Percentiles rank a stretch among this genome's conserved stretches.
These are phyloP conservation scores for Penicillium arizonense DNA, from an alignment of 495 filamentous ascomycete genomes.

Conservation along the genomic window DNA sequence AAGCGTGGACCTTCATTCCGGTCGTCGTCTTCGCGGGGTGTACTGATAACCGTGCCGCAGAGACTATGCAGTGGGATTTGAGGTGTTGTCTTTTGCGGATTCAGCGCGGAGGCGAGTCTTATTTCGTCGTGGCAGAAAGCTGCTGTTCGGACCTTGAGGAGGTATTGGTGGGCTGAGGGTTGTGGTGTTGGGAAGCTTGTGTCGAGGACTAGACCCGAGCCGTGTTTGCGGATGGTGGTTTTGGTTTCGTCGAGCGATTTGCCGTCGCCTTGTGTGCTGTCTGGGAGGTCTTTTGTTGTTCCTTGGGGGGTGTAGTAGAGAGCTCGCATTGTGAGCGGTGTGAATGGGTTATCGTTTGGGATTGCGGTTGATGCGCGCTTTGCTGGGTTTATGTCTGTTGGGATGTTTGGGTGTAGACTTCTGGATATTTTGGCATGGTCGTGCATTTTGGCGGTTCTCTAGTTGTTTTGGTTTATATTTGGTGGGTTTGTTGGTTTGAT, in stretches of 20 bases:
- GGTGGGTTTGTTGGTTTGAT: background rate
- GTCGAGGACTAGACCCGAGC: conserved; percentile 31
- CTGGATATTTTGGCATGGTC: background rate
- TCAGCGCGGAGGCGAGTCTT: conserved; percentile 40
- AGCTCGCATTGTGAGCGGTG: conserved; percentile 40
- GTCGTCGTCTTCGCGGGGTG: conserved; percentile 41
- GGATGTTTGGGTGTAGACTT: conserved; percentile 1
- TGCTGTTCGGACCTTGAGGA: conserved; percentile 57
- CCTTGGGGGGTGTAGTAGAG: conserved; percentile 33
- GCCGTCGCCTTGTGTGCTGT: background rate
- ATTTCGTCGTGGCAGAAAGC: conserved; percentile 57
- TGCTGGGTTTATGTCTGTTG: conserved; percentile 19
- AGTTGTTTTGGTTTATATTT: background rate
- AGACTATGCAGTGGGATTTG: conserved; percentile 58
- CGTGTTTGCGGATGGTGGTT: conserved; percentile 12
- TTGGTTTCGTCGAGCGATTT: conserved; percentile 1
- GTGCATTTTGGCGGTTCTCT: background rate
- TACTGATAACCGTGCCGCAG: conserved; percentile 51
- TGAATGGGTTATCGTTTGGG: conserved; percentile 32
- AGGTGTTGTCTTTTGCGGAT: conserved; percentile 42
- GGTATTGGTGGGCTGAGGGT: conserved; percentile 47
- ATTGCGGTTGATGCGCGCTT: conserved; percentile 26
- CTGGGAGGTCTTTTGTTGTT: conserved; percentile 5
- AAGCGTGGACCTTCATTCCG: conserved; percentile 36
- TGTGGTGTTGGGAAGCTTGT: conserved; percentile 38